Evolutionary conservation across 495 filamentous ascomycete species (phyloP).

Genomic region (Neurospora sp.): DNA sequence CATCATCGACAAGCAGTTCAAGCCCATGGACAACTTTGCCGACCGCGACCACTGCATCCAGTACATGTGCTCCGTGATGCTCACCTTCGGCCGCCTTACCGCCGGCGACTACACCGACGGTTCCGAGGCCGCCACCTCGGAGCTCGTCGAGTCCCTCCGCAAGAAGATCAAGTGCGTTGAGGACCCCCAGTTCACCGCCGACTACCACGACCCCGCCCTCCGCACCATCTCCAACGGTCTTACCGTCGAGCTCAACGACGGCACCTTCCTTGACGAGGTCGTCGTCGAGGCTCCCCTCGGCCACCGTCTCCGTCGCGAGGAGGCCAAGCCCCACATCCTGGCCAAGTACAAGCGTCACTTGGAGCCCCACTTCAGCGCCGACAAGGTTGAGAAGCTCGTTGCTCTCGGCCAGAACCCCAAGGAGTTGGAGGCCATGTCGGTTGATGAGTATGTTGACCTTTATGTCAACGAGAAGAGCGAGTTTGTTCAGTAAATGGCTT

Average conservation of each 20-base stretch:
- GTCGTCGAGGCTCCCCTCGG: conserved; percentile 93
- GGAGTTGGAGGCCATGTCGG: conserved; percentile 65
- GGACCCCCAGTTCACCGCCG: conserved; percentile 83
- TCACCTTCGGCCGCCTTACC: conserved; percentile 83
- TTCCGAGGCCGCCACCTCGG: conserved; percentile 78
- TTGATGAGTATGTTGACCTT: conserved; percentile 90
- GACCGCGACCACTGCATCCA: conserved; percentile 99
- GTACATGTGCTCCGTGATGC: conserved; percentile 96
- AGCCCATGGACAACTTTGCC: conserved; percentile 98
- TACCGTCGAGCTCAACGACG: conserved; percentile 86
- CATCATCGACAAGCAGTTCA: conserved; percentile 99
- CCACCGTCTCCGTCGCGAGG: conserved; percentile 81
- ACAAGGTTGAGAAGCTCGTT: conserved; percentile 67
- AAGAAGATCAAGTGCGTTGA: conserved; percentile 90
- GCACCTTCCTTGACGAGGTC: conserved; percentile 83
- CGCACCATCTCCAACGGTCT: conserved; percentile 94
- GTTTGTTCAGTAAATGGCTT: conserved; percentile 28
- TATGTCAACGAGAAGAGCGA: conserved; percentile 59
- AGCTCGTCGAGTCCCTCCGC: conserved; percentile 79
- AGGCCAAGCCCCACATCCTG: conserved; percentile 94
- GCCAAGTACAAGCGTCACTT: conserved; percentile 92
- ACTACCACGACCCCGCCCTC: conserved; percentile 89
- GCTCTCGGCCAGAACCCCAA: conserved; percentile 61
- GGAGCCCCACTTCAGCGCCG: conserved; percentile 65
- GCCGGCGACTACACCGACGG: conserved; percentile 89